Conservation (phyloP, 371 early-diverging fungal species). For the Mortierella sp. region DNA sequence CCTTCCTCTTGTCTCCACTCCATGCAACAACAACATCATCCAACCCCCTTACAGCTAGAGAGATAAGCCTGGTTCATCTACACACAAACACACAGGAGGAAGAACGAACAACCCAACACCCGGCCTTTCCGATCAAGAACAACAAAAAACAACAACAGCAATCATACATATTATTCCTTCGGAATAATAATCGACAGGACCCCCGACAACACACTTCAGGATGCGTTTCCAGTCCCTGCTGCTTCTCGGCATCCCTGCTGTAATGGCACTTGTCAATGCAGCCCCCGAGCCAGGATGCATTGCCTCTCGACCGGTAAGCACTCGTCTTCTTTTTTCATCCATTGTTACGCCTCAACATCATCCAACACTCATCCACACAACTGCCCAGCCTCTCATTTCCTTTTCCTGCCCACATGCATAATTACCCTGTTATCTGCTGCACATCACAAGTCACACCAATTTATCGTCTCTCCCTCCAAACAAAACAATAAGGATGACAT, state of each 20-base stretch:
- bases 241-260: constrained; percentile 31
- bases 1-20: background rate
- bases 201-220: background rate
- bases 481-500: background rate
- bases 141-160: background rate
- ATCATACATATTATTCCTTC: background rate
- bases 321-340: background rate
- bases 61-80: background rate
- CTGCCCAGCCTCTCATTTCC: background rate
- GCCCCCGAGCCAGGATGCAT: background rate
- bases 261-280: constrained; percentile 26
- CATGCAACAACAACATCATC: background rate
- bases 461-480: background rate
- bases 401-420: too few species aligned
- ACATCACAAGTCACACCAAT: background rate
- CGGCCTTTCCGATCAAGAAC: background rate
- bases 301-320: constrained; percentile 24
- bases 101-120: background rate
- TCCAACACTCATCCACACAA: too few species aligned
- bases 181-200: background rate
- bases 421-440: too few species aligned
- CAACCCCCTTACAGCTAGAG: constrained; percentile 1
- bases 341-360: background rate
- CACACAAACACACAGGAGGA: background rate
- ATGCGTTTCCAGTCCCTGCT: constrained; percentile 32